Conservation (phyloP, 495 filamentous ascomycete species). For the Aspergillus conjunctus region DNA sequence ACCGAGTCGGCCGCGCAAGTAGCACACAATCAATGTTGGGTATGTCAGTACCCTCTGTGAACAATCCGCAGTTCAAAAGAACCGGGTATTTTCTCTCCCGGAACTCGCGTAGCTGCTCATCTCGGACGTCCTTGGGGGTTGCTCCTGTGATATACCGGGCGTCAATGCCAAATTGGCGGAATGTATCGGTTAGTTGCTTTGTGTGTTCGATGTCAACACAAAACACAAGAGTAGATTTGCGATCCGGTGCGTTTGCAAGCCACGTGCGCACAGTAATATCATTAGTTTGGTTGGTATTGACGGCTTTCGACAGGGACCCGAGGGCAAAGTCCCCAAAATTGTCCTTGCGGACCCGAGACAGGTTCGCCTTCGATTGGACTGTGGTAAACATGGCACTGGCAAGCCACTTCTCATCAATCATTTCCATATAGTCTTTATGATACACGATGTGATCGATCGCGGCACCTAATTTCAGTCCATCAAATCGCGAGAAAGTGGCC, state of each 20-base stretch:
- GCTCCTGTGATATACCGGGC: slow-evolving; percentile 79
- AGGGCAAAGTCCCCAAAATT: slow-evolving; percentile 77
- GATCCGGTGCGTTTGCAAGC: slow-evolving; percentile 68
- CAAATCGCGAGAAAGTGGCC: slow-evolving; percentile 86
- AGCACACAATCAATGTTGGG: slow-evolving; percentile 96
- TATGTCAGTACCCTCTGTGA: slow-evolving; percentile 96
- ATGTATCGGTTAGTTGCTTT: slow-evolving; percentile 66
- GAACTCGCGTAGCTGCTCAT: slow-evolving; percentile 72
- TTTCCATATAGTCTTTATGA: slow-evolving; percentile 94
- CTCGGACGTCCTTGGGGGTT: slow-evolving; percentile 66
- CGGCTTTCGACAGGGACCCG: slow-evolving; percentile 68
- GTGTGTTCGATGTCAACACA: slow-evolving; percentile 90
- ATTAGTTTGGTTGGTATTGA: slow-evolving; percentile 79
- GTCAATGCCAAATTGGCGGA: slow-evolving; percentile 76
- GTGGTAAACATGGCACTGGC: slow-evolving; percentile 91
- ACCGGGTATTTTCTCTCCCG: slow-evolving; percentile 77
- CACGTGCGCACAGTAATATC: slow-evolving; percentile 82
- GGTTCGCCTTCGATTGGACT: slow-evolving; percentile 75
- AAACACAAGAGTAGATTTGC: slow-evolving; percentile 89
- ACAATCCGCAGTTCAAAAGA: slow-evolving; percentile 92
- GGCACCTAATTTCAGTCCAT: slow-evolving; percentile 83
- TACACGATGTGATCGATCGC: slow-evolving; percentile 97
- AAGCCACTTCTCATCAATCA: slow-evolving; percentile 88
- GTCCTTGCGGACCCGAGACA: slow-evolving; percentile 65
- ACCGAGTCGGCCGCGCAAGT: slow-evolving; percentile 84